Percentiles rank a stretch among this genome's conserved stretches.
Evolutionary conservation across 208 protist genomes (phyloP).

Genomic region (Phytomonas francai): DNA sequence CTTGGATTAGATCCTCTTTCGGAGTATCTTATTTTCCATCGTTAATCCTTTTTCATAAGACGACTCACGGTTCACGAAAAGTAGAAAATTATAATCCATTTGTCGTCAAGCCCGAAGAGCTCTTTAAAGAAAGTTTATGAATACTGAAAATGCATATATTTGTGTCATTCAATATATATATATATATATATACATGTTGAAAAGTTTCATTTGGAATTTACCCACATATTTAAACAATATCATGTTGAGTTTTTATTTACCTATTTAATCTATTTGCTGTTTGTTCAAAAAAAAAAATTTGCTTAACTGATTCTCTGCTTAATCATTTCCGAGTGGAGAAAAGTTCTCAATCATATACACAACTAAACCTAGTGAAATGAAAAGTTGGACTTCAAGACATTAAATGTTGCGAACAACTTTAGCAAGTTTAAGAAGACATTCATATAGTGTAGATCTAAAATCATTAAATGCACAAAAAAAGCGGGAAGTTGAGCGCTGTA

Average conservation of each 20-base stretch:
- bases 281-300: not conserved
- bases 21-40: not conserved
- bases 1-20: not conserved
- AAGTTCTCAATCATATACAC: not conserved
- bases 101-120: not conserved
- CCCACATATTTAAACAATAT: not conserved
- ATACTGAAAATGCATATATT: not conserved
- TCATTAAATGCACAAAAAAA: slow-evolving; percentile 17
- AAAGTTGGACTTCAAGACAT: not conserved
- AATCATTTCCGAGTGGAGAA: not conserved
- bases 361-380: not conserved
- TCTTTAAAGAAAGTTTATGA: not conserved
- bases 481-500: slow-evolving; percentile 13
- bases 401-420: not conserved
- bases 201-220: not conserved
- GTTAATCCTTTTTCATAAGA: not conserved
- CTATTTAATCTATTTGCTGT: not conserved
- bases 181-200: not conserved
- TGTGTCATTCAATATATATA: too few relatives aligned
- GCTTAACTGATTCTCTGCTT: not conserved
- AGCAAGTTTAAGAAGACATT: slow-evolving; percentile 17
- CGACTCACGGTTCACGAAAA: not conserved
- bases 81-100: not conserved
- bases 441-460: slow-evolving; percentile 45
- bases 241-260: not conserved